Evolutionary conservation across 495 filamentous ascomycete species (phyloP).

Genomic region (Clohesyomyces aquaticus): DNA sequence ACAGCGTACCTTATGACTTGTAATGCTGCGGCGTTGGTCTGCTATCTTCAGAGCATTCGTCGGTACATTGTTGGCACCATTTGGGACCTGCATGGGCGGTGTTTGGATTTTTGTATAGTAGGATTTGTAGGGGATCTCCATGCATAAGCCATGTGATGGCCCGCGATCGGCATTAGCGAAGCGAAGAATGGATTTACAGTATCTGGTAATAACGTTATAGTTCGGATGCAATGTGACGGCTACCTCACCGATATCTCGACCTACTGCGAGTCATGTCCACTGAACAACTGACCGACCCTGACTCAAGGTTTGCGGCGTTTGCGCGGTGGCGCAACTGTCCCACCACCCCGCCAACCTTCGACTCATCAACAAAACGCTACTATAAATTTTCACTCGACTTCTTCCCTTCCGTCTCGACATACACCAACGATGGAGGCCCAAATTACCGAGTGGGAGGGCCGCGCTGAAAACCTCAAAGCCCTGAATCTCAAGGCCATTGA

Average conservation of each 20-base stretch:
- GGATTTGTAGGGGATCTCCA: too few relatives aligned
- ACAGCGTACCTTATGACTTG: not conserved
- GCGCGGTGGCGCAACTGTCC: not conserved
- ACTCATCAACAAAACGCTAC: not conserved
- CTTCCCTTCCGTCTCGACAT: not conserved
- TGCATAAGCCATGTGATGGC: too few relatives aligned
- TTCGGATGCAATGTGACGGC: too few relatives aligned
- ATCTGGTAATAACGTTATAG: too few relatives aligned
- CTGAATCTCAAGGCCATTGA: conserved; percentile 81
- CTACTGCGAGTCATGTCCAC: too few relatives aligned
- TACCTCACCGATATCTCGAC: too few relatives aligned
- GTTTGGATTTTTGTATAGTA: too few relatives aligned
- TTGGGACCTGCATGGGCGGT: conserved; percentile 3
- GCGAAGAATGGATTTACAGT: too few relatives aligned
- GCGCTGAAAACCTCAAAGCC: conserved; percentile 56
- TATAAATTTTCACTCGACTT: not conserved
- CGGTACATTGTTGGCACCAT: conserved; percentile 5
- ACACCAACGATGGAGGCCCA: conserved; percentile 29
- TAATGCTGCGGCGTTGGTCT: conserved; percentile 13
- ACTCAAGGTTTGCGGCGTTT: not conserved
- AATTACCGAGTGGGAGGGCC: conserved; percentile 60
- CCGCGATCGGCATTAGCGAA: too few relatives aligned
- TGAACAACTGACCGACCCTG: too few relatives aligned
- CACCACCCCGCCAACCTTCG: not conserved
- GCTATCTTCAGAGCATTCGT: too few relatives aligned